phyloP scores from a whole-genome alignment of 192 early-diverging fungal genomes.

The Rhizoclosmatium sp. region DNA sequence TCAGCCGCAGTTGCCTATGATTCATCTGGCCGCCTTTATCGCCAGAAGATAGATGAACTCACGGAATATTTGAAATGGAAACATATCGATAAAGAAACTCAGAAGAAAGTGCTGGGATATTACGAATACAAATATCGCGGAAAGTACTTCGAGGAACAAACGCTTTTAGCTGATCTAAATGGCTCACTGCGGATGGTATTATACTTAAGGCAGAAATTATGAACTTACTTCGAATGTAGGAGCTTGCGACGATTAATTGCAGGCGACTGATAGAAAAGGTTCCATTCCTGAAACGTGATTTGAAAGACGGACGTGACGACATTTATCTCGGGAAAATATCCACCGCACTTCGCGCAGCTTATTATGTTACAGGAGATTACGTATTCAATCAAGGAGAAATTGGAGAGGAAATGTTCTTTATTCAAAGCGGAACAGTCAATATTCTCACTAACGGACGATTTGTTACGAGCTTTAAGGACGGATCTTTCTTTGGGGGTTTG shows the following conservation, averaged over 20 bases:
- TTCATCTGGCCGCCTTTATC: background rate
- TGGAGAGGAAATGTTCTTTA: slow-evolving; percentile 62
- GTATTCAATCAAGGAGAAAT: slow-evolving; percentile 38
- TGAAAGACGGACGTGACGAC: slow-evolving; percentile 43
- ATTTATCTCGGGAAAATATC: slow-evolving; percentile 40
- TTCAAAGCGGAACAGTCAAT: slow-evolving; percentile 50
- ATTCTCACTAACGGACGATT: slow-evolving; percentile 44
- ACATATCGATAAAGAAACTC: background rate
- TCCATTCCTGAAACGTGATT: slow-evolving; percentile 43
- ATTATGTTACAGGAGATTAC: slow-evolving; percentile 26
- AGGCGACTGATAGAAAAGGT: slow-evolving; percentile 44
- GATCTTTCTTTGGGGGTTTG: slow-evolving; percentile 51
- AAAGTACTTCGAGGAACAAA: slow-evolving; percentile 4
- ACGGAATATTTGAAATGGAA: slow-evolving; percentile 18
- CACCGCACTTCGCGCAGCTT: slow-evolving; percentile 14
- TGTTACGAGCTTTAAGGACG: slow-evolving; percentile 43
- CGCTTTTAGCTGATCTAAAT: slow-evolving; percentile 33
- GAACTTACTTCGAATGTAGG: slow-evolving; percentile 47
- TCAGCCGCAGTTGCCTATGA: slow-evolving; percentile 18
- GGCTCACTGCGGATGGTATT: slow-evolving; percentile 36
- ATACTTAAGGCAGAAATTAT: slow-evolving; percentile 36
- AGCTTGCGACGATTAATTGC: slow-evolving; percentile 38
- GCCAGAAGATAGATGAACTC: slow-evolving; percentile 12
- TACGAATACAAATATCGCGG: slow-evolving; percentile 36
- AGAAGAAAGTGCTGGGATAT: slow-evolving; percentile 32